These are phyloP conservation scores for Fusarium xylarioides DNA, from an alignment of 2,329 filamentous ascomycete genomes.

Conservation along the genomic window DNA sequence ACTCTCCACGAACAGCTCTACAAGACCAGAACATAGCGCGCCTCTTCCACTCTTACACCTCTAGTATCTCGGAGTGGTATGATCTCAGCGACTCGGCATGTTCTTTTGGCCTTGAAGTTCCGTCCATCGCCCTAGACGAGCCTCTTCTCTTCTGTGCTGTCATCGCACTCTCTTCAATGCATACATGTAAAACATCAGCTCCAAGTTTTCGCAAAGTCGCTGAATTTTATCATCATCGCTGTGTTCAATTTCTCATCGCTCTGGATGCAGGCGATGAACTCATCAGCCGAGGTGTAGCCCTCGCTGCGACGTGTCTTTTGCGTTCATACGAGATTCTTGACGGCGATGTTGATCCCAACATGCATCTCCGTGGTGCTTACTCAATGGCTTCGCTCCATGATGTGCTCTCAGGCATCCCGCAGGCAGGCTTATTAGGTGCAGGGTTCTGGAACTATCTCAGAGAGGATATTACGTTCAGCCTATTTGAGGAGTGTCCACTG, in stretches of 20 bases:
- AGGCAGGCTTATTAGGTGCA: constrained; percentile 47
- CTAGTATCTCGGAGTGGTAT: constrained; percentile 55
- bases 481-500: constrained; percentile 53
- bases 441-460: constrained; percentile 63
- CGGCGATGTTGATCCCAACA: constrained; percentile 53
- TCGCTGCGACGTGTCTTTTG: constrained; percentile 58
- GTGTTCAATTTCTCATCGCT: constrained; percentile 51
- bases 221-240: constrained; percentile 53
- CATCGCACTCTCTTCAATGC: constrained; percentile 56
- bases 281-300: constrained; percentile 50
- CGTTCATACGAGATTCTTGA: constrained; percentile 59
- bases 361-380: constrained; percentile 57
- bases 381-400: constrained; percentile 50
- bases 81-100: constrained; percentile 54
- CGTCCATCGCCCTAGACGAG: constrained; percentile 49
- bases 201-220: constrained; percentile 42
- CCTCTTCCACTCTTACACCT: constrained; percentile 53
- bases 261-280: constrained; percentile 46
- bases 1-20: constrained; percentile 44
- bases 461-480: constrained; percentile 63
- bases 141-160: constrained; percentile 55
- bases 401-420: constrained; percentile 32
- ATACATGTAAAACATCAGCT: constrained; percentile 47
- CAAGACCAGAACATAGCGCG: constrained; percentile 44
- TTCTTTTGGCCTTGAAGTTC: constrained; percentile 49